Base-by-base conservation (phyloP, 331 rosid genomes). In the Acacia pycnantha region DNA sequence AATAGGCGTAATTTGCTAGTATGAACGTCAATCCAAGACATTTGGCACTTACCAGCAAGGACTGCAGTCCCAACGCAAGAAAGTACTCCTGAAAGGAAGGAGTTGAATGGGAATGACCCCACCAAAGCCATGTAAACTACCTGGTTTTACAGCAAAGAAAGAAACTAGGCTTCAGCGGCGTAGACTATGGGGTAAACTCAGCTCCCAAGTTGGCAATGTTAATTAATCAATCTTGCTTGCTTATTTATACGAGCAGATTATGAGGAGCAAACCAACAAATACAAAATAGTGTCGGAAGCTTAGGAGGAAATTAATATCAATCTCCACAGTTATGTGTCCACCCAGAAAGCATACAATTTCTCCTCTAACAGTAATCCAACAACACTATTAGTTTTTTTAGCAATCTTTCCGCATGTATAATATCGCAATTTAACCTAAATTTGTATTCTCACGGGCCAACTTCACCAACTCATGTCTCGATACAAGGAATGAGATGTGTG, bases 31-130 rank as follows among this genome's bases (percentile, higher is more conserved):
- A 12, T 33, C 16, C 12, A 18, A 67, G n/a, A 74, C 22, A 64
- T 71, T 54, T 73, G 77, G 47, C 35, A 65, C 95, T 90, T 89
- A 96, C 99, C 98, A 81, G 99, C 99, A 79, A 96, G 90, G 82
- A 96, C 99, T 51, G 98, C 98, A n/a, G 99, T 96, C 79, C 99
- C 99, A 1, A 88, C 43, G 43, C 97, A 94, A 83, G 99, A 96
- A 79, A 96, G 98, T 41, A 96, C 90, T 64, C 97, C 98, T 0
- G 99, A 96, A 71, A 96, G 97, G 79, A 96, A 96, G 54, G 99
- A 89, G 88, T 96, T 96, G 81, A 96, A 96, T 18, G 99, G 99
- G 82, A 96, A 96, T 14, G 98, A 88, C 77, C 99, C 99, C 58
- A 71, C 76, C 76, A 71, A 6, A 71, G 76, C 76, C 76, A 71